Percentiles rank a stretch among this genome's conserved stretches.
Evolutionary conservation across 495 filamentous ascomycete genomes (phyloP).

Genomic region (Lepidopterella palustris): DNA sequence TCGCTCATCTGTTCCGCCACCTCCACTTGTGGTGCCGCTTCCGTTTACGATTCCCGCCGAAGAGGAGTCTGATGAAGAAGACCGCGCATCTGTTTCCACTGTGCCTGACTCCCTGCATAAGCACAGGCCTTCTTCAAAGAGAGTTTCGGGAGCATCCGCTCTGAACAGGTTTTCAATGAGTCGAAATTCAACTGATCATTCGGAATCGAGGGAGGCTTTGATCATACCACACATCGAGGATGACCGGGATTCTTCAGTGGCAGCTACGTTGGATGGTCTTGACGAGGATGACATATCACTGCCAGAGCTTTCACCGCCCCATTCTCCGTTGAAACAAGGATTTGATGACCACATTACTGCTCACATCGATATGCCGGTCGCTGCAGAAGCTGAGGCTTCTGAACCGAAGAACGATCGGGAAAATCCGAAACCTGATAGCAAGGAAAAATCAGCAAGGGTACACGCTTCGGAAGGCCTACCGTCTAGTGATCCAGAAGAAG

Average conservation of each 20-base stretch:
- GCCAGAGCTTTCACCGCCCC: conserved; percentile 15
- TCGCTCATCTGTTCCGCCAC: conserved; percentile 19
- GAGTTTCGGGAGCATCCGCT: conserved; percentile 44
- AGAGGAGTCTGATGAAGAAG: conserved; percentile 40
- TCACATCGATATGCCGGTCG: not conserved
- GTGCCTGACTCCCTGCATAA: conserved; percentile 46
- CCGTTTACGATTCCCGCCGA: conserved; percentile 52
- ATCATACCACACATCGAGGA: conserved; percentile 37
- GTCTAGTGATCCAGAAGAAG: not conserved
- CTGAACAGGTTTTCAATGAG: conserved; percentile 45
- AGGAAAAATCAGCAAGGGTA: not conserved
- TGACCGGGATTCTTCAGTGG: conserved; percentile 36
- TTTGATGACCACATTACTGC: not conserved
- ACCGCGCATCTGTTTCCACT: conserved; percentile 55
- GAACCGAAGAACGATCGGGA: not conserved
- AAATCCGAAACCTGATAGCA: not conserved
- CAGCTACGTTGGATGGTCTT: conserved; percentile 33
- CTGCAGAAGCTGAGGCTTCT: not conserved
- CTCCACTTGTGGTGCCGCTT: conserved; percentile 38
- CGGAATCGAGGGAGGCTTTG: conserved; percentile 41
- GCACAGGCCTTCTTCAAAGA: conserved; percentile 34
- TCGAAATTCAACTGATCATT: conserved; percentile 25
- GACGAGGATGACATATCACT: conserved; percentile 24
- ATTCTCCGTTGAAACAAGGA: conserved; percentile 9
- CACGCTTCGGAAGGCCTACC: not conserved